These are phyloP conservation scores for Discostella stelligeroides DNA, from an alignment of 108 stramenopile species.

Conservation along the genomic window DNA sequence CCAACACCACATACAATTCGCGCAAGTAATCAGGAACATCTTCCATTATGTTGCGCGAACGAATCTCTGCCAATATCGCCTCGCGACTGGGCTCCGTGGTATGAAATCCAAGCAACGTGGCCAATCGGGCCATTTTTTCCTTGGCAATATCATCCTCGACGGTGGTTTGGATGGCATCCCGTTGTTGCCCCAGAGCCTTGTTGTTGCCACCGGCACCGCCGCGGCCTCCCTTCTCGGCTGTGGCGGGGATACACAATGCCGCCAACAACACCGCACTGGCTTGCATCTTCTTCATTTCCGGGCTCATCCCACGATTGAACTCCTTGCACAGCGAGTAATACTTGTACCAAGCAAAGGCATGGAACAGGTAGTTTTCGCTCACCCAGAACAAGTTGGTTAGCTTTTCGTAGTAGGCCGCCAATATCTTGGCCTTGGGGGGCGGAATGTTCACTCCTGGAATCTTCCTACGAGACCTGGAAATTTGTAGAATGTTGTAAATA, in stretches of 20 bases:
- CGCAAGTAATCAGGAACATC: conserved; percentile 77
- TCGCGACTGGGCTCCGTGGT: conserved; percentile 88
- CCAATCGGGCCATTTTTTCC: conserved; percentile 95
- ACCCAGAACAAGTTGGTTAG: conserved; percentile 98
- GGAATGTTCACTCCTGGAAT: conserved; percentile 55
- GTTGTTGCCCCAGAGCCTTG: not conserved
- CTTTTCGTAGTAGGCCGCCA: conserved; percentile 98
- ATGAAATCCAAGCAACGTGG: conserved; percentile 92
- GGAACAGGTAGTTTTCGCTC: conserved; percentile 95
- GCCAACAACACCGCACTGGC: conserved; percentile 91
- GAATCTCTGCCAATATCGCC: conserved; percentile 83
- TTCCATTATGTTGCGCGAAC: conserved; percentile 69
- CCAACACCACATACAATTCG: conserved; percentile 80
- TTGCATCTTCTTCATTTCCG: conserved; percentile 74
- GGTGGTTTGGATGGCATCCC: conserved; percentile 57
- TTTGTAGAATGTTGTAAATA: conserved; percentile 96
- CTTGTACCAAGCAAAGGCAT: conserved; percentile 97
- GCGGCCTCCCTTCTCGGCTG: conserved; percentile 17
- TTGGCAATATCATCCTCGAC: conserved; percentile 85
- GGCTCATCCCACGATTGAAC: conserved; percentile 87
- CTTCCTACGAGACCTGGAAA: conserved; percentile 79
- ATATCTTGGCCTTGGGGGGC: conserved; percentile 93
- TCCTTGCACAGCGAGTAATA: conserved; percentile 90
- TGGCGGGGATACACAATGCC: conserved; percentile 87
- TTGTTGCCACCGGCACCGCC: not conserved